phyloP scores from a whole-genome alignment of 2,329 filamentous ascomycete genomes.

The Trichoderma atrobrunneum region DNA sequence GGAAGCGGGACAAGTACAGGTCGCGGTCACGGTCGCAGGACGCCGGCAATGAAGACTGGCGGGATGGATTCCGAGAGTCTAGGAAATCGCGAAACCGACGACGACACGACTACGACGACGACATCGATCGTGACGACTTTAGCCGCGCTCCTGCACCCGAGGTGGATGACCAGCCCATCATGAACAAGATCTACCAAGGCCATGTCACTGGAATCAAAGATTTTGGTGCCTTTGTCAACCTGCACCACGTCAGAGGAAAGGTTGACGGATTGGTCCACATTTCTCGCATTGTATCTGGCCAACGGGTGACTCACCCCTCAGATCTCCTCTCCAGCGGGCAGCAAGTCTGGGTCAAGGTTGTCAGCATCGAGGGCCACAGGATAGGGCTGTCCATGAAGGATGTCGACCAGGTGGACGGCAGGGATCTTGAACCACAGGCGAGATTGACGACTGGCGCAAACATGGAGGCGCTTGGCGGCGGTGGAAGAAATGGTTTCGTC shows the following conservation, averaged over 20 bases:
- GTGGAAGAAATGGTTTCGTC: slow-evolving; percentile 55
- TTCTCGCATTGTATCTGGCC: slow-evolving; percentile 79
- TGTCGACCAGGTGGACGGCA: slow-evolving; percentile 84
- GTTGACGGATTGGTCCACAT: slow-evolving; percentile 93
- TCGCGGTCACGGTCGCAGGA: slow-evolving; percentile 41
- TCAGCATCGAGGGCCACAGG: slow-evolving; percentile 76
- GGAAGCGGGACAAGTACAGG: slow-evolving; percentile 30
- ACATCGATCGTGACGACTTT: slow-evolving; percentile 57
- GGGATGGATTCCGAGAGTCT: slow-evolving; percentile 33
- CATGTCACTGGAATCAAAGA: slow-evolving; percentile 90
- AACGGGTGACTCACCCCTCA: slow-evolving; percentile 85
- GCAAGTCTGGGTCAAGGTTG: slow-evolving; percentile 86
- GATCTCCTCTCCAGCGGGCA: slow-evolving; percentile 81
- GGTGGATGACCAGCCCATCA: slow-evolving; percentile 74
- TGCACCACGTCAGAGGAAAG: slow-evolving; percentile 83
- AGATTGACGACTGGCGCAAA: slow-evolving; percentile 88
- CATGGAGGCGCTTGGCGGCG: slow-evolving; percentile 72
- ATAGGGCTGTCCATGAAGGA: slow-evolving; percentile 96
- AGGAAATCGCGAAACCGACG: slow-evolving; percentile 38
- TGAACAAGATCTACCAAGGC: slow-evolving; percentile 87
- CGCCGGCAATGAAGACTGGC: slow-evolving; percentile 46
- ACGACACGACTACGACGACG: slow-evolving; percentile 35
- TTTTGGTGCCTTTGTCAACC: slow-evolving; percentile 91
- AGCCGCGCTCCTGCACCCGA: slow-evolving; percentile 66
- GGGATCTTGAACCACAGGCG: slow-evolving; percentile 75